Evolutionary conservation across 148 eudicot genomes (phyloP).

Genomic region (Nepenthes mirabilis): DNA sequence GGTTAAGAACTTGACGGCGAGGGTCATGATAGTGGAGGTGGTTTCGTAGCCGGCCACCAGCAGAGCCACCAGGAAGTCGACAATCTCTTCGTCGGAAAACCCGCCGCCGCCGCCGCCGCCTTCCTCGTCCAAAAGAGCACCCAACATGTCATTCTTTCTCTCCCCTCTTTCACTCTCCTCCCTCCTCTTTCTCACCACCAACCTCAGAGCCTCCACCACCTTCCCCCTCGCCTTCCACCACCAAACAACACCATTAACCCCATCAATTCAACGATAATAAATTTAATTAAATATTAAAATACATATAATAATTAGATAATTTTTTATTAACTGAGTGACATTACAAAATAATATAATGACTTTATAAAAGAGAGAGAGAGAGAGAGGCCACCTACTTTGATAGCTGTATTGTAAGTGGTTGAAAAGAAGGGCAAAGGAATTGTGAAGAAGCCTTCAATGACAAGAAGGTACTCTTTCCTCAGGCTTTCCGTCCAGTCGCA

Average conservation of each 20-base stretch:
- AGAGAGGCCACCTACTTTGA: conserved; percentile 27
- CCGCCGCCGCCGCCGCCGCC: conserved; percentile 35
- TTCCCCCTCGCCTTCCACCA: conserved; percentile 62
- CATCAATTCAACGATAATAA: no score
- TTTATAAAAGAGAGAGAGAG: no score
- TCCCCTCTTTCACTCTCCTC: conserved; percentile 52
- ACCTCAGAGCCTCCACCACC: conserved; percentile 73
- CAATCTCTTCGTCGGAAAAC: conserved; percentile 83
- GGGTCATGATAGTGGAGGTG: conserved; percentile 83
- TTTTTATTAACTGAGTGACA: no score
- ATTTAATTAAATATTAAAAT: no score
- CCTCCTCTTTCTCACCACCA: conserved; percentile 73
- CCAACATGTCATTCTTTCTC: conserved; percentile 73
- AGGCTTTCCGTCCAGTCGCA: conserved; percentile 85
- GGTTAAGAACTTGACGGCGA: conserved; percentile 79
- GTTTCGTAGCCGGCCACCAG: conserved; percentile 95
- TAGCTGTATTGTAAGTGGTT: conserved; percentile 69
- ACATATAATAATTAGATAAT: no score
- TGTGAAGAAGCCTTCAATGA: conserved; percentile 91
- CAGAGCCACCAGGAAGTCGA: conserved; percentile 71
- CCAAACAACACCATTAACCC: no score
- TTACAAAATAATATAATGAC: no score
- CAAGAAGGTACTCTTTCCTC: conserved; percentile 73
- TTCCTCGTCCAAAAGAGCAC: conserved; percentile 69
- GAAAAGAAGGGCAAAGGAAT: conserved; percentile 78